A percentile compares a stretch with the other conserved stretches of the same genome.
Evolutionary conservation across 441 rosid genomes (phyloP).

Genomic region (Arabidopsis lyrata): DNA sequence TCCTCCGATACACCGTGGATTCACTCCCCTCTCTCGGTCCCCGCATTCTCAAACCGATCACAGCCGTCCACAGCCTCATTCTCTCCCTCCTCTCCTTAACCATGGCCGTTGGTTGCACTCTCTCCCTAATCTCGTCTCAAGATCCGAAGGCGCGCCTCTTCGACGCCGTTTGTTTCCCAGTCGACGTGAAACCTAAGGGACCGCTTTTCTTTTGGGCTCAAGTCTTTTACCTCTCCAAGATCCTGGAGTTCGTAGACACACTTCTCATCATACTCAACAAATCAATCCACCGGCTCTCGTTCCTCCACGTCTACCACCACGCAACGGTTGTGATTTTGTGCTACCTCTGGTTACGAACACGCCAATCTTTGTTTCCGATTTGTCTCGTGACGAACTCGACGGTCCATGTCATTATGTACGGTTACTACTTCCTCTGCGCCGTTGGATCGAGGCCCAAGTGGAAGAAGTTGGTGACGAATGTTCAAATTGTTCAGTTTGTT

Average conservation of each 20-base stretch:
- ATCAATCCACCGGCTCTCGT: constrained; percentile 56
- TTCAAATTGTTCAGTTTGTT: constrained; percentile 68
- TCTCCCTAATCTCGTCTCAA: constrained; percentile 51
- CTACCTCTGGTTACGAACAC: constrained; percentile 54
- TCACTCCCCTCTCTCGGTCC: constrained; percentile 47
- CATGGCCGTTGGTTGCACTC: constrained; percentile 68
- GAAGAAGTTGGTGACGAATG: constrained; percentile 68
- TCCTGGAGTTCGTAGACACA: constrained; percentile 65
- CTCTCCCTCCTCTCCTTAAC: constrained; percentile 55
- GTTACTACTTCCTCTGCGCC: constrained; percentile 57
- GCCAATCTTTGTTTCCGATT: constrained; percentile 61
- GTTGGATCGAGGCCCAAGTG: constrained; percentile 64
- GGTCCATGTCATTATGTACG: constrained; percentile 73
- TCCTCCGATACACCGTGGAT: constrained; percentile 39
- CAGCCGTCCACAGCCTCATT: constrained; percentile 62
- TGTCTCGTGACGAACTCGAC: constrained; percentile 58
- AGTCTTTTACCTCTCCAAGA: constrained; percentile 72
- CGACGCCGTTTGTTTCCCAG: constrained; percentile 59
- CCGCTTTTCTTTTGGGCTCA: constrained; percentile 73
- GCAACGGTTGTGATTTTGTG: constrained; percentile 72
- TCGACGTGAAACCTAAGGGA: constrained; percentile 49
- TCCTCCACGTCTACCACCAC: constrained; percentile 82
- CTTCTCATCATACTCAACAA: constrained; percentile 55
- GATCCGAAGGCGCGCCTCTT: constrained; percentile 23
- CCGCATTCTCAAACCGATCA: constrained; percentile 60